These are phyloP conservation scores for Sporisorium graminicola DNA, from an alignment of 1,284 basidiomycete species.

Conservation along the genomic window DNA sequence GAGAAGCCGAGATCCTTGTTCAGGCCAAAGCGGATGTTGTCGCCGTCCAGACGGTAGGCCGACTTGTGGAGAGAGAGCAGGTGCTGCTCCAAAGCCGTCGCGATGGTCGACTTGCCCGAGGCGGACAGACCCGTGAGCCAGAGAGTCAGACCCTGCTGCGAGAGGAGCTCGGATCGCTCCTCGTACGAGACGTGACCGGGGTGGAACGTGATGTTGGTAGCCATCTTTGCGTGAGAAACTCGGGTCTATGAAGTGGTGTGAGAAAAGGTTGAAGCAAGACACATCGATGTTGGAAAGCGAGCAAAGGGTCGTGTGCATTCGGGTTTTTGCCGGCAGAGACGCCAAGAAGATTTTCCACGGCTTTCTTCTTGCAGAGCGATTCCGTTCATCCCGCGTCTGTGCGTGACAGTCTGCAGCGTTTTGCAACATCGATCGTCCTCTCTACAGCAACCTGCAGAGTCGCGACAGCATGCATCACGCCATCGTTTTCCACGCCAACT, in stretches of 20 bases:
- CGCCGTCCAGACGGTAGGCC: conserved; percentile 92
- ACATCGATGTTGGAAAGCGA: background rate
- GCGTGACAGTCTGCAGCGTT: conserved; percentile 9
- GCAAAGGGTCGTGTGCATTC: background rate
- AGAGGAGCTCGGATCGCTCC: conserved; percentile 60
- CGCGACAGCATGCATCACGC: background rate
- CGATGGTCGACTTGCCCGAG: conserved; percentile 86
- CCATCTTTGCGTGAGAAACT: conserved; percentile 73
- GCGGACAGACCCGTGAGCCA: conserved; percentile 64
- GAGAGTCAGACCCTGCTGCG: conserved; percentile 51
- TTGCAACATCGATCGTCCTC: background rate
- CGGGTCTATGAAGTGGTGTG: background rate
- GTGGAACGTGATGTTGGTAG: conserved; percentile 90
- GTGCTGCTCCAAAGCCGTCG: conserved; percentile 95
- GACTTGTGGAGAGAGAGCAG: conserved; percentile 88
- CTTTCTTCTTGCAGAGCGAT: conserved; percentile 15
- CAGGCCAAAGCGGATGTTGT: conserved; percentile 95
- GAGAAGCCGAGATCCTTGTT: conserved; percentile 99
- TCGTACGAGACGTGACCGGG: conserved; percentile 71
- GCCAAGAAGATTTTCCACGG: conserved; percentile 13
- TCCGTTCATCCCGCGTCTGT: conserved; percentile 17
- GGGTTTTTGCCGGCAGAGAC: background rate
- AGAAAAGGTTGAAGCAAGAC: too few species aligned
- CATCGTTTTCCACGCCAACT: background rate
- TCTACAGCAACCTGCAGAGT: background rate